Base-by-base conservation (phyloP, 805 yeast genomes). In the Kuraishia piskuri region DNA sequence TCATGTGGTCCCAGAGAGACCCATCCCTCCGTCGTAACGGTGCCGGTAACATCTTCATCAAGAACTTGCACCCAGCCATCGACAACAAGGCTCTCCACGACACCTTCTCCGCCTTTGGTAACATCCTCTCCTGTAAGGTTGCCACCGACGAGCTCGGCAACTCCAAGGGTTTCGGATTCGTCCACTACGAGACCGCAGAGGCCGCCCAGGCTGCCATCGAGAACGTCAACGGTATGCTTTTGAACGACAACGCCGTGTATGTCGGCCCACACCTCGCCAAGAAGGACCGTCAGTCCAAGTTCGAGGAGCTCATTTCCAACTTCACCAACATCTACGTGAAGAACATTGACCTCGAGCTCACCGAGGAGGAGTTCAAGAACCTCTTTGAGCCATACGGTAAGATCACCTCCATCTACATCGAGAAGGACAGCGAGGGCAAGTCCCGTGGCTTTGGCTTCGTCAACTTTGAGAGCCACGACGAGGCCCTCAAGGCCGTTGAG, bases 1-100 rank as follows among this genome's bases (percentile, higher is more conserved):
- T 94, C 78, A 94, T 94, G 98, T 90, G 98, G 97, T 90, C 97
- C 62, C 98, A 94, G 80, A 90, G 98, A 77, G 98, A 94, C 72
- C 98, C 99, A 60, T 81, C 96, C 58, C 73, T 84, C 66, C 88
- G 99, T 82, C 89, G 86, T 80, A 85, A 85, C 68, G 97, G 97
- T 72, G 86, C 89, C 59, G 97, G 97, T 68, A 94, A 94, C 82
- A 85, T 94, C 62, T 94, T 87, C 83, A 92, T 94, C 79, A 94
- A 94, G 85, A 94, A 94, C 83, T 84, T 94, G 76, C 97, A 92
- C 74, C 95, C 96, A 57, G 96, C 89, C 67, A 94, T 94, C 67
- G 99, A 94, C 78, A 92, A 94, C 90, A 92, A 92, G 83, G 96
- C 97, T 65, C 82, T 94, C 67, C 96, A 91, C 76, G 99, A 94